A percentile compares a stretch with the other conserved stretches of the same genome.
Conservation (phyloP, 805 yeast genomes). For the Spathaspora hagerdaliae region DNA sequence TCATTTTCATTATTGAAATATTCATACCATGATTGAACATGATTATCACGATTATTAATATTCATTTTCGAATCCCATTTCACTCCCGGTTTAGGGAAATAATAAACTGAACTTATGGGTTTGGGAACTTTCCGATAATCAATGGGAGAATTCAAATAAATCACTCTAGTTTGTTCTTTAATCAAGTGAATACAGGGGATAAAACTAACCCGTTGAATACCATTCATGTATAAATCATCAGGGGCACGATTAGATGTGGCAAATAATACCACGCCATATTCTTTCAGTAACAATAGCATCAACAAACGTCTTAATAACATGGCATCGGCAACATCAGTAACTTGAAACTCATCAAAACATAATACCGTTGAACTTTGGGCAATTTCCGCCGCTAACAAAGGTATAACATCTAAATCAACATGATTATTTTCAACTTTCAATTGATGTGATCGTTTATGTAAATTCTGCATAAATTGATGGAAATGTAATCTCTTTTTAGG, state of each 20-base stretch:
- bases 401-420: constrained; percentile 73
- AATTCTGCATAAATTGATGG: constrained; percentile 94
- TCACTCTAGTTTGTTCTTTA: constrained; percentile 69
- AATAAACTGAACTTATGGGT: constrained; percentile 78
- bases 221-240: constrained; percentile 87
- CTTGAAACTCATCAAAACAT: constrained; percentile 97
- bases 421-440: constrained; percentile 61
- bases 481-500: constrained; percentile 84
- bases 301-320: constrained; percentile 83
- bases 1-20: constrained; percentile 67
- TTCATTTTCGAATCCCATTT: constrained; percentile 50
- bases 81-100: constrained; percentile 64
- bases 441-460: constrained; percentile 84
- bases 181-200: constrained; percentile 86
- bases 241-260: constrained; percentile 96
- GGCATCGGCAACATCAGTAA: constrained; percentile 97
- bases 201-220: constrained; percentile 88
- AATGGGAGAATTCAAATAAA: constrained; percentile 82
- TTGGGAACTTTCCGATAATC: constrained; percentile 89
- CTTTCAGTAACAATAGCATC: constrained; percentile 59
- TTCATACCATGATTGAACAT: constrained; percentile 72
- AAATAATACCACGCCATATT: constrained; percentile 81
- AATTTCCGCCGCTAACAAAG: constrained; percentile 77
- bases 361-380: constrained; percentile 72
- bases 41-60: constrained; percentile 49